A percentile compares a stretch with the other conserved stretches of the same genome.
phyloP scores from a whole-genome alignment of 164 flowering plant genomes.

The Protea cynaroides region DNA sequence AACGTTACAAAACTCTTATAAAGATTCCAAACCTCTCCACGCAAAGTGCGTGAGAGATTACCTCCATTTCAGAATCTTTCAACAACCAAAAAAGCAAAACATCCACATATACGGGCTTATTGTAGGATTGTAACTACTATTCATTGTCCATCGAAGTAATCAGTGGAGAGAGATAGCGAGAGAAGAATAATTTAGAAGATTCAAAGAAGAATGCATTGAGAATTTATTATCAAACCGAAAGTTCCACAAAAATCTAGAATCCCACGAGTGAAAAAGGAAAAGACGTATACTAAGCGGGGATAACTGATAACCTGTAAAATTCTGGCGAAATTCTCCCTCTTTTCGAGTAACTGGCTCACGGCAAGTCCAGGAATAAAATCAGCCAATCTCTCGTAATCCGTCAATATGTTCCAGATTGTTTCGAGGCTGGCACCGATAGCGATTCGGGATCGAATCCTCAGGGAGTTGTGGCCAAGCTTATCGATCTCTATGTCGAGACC shows the following conservation, averaged over 20 bases:
- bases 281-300: not conserved
- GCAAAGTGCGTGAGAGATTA: too few relatives aligned
- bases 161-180: not conserved
- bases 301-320: slow-evolving; percentile 45
- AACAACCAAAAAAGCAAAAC: too few relatives aligned
- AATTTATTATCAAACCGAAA: too few relatives aligned
- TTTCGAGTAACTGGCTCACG: slow-evolving; percentile 53
- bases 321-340: slow-evolving; percentile 47
- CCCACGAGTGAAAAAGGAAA: not conserved
- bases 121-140: not conserved
- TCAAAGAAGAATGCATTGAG: too few relatives aligned
- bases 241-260: not conserved
- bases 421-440: slow-evolving; percentile 42
- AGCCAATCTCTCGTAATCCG: slow-evolving; percentile 60
- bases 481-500: slow-evolving; percentile 33
- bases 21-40: too few relatives aligned
- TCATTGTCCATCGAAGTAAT: not conserved
- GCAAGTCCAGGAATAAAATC: slow-evolving; percentile 73
- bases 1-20: too few relatives aligned
- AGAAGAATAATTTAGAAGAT: too few relatives aligned
- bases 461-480: slow-evolving; percentile 41
- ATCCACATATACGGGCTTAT: too few relatives aligned
- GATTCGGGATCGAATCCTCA: slow-evolving; percentile 49
- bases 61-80: too few relatives aligned
- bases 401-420: slow-evolving; percentile 55